These are phyloP conservation scores for Lyophyllum shimeji DNA, from an alignment of 768 basidiomycete genomes.

Conservation along the genomic window DNA sequence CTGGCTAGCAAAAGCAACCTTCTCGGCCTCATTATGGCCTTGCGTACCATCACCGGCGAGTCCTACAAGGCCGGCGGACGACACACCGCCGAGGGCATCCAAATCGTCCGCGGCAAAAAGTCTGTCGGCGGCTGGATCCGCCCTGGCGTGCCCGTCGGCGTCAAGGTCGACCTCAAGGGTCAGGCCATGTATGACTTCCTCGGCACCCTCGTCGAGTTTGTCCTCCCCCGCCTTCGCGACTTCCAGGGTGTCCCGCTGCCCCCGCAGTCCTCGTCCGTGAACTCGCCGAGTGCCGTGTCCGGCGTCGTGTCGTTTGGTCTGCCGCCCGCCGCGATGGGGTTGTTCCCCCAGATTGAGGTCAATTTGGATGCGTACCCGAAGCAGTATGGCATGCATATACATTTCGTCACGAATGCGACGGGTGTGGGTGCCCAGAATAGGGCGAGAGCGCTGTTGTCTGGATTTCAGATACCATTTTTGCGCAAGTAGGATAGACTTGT, in stretches of 20 bases:
- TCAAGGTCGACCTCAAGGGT: conserved; percentile 88
- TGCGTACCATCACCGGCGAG: conserved; percentile 87
- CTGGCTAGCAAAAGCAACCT: conserved; percentile 68
- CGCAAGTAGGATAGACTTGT: conserved; percentile 32
- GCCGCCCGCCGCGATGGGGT: conserved; percentile 76
- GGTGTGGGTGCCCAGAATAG: conserved; percentile 90
- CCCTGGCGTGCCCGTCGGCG: conserved; percentile 78
- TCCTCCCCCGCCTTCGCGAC: conserved; percentile 90
- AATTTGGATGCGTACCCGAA: conserved; percentile 89
- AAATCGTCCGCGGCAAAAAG: conserved; percentile 72
- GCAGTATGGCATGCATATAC: conserved; percentile 88
- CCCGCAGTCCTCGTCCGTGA: conserved; percentile 64
- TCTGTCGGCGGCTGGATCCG: conserved; percentile 82
- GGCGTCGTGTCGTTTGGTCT: conserved; percentile 92
- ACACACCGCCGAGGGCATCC: conserved; percentile 70
- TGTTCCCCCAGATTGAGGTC: conserved; percentile 96
- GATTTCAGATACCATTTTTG: conserved; percentile 88
- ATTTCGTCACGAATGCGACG: conserved; percentile 85
- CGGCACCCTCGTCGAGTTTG: conserved; percentile 85
- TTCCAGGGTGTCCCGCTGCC: conserved; percentile 84
- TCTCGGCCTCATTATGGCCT: conserved; percentile 82
- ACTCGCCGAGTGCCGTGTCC: conserved; percentile 74
- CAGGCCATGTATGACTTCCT: conserved; percentile 96
- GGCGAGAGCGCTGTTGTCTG: conserved; percentile 84
- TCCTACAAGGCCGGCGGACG: conserved; percentile 71